Conservation (phyloP, 139 green algal genomes). For the Choricystis sp. region DNA sequence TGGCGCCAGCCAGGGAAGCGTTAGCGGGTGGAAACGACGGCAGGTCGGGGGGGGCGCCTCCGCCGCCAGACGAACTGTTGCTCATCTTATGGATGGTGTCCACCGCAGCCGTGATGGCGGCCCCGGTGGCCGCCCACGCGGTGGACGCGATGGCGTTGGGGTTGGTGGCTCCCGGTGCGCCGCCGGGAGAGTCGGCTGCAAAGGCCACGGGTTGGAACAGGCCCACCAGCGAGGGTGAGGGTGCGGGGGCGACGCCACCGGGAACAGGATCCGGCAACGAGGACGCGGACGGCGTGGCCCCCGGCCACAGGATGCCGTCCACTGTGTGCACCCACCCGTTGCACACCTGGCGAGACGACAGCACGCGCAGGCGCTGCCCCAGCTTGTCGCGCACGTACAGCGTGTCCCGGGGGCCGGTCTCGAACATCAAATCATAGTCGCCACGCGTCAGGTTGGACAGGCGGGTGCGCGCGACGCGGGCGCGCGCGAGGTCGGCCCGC, state of each 20-base stretch:
- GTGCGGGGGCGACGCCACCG: no score
- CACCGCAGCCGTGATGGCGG: not conserved
- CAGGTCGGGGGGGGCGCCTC: not conserved
- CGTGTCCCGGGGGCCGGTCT: not conserved
- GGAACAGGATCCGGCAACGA: not conserved
- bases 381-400: not conserved
- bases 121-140: not conserved
- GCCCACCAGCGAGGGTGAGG: no score
- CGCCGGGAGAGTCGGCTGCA: not conserved
- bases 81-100: not conserved
- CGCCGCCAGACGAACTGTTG: not conserved
- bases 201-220: not conserved
- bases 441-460: not conserved
- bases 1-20: not conserved
- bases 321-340: not conserved
- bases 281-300: not conserved
- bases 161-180: not conserved
- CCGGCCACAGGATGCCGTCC: not conserved
- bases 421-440: not conserved
- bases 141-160: not conserved
- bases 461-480: not conserved
- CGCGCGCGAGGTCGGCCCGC: not conserved
- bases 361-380: not conserved
- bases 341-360: not conserved
- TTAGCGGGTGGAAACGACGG: not conserved